Conservation (phyloP, 345 rosid species). For the Jatropha curcas region DNA sequence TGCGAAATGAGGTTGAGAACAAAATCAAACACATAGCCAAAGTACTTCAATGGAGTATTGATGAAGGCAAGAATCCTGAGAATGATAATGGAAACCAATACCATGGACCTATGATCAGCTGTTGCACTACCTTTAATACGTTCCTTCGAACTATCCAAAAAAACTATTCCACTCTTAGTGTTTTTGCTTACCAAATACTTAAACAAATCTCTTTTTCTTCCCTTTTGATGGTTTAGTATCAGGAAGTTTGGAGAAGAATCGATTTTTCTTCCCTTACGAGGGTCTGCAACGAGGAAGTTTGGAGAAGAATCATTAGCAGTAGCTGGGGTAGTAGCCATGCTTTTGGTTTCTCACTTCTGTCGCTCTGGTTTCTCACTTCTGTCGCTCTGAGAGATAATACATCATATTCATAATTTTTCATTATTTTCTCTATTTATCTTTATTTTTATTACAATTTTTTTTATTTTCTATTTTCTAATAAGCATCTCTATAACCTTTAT, state of each 20-base stretch:
- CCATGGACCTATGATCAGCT: slow-evolving; percentile 54
- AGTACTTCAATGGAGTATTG: slow-evolving; percentile 58
- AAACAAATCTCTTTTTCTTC: slow-evolving; percentile 51
- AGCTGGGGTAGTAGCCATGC: background rate
- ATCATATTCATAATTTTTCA: no score
- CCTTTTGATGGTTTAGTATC: slow-evolving; percentile 58
- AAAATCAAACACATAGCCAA: slow-evolving; percentile 60
- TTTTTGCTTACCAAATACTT: slow-evolving; percentile 45
- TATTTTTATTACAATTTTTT: no score
- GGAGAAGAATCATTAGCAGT: background rate
- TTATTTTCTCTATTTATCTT: no score
- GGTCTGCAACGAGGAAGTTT: no score
- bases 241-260: slow-evolving; percentile 22
- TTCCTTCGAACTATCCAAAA: slow-evolving; percentile 53
- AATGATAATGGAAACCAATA: slow-evolving; percentile 55
- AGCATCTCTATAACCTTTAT: no score
- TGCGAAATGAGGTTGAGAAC: slow-evolving; percentile 61
- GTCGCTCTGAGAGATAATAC: no score
- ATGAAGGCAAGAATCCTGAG: slow-evolving; percentile 50
- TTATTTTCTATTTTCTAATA: no score
- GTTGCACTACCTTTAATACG: slow-evolving; percentile 23
- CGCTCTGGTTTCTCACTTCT: background rate
- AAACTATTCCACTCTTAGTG: slow-evolving; percentile 42
- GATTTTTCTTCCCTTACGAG: no score
- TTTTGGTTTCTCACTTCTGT: background rate